phyloP scores from a whole-genome alignment of 768 basidiomycete species.

The Cystofilobasidium bisporidii region DNA sequence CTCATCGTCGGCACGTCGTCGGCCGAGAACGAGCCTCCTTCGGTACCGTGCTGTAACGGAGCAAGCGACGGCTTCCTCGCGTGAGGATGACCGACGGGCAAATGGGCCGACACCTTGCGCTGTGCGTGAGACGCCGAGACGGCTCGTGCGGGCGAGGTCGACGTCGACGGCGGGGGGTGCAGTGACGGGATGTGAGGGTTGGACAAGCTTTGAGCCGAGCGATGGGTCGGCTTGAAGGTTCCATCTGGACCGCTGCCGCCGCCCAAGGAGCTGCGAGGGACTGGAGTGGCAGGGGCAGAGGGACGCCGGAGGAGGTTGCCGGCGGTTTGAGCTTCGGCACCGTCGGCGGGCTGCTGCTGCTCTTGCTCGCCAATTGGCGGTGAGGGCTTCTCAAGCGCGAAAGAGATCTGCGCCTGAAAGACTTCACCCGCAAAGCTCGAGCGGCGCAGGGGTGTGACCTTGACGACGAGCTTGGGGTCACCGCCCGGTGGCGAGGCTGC shows the following conservation, averaged over 20 bases:
- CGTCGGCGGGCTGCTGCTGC: background rate
- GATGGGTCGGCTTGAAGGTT: conserved; percentile 13
- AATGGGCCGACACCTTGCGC: background rate
- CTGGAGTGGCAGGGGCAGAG: background rate
- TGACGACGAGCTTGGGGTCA: conserved; percentile 18
- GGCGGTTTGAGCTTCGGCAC: too few relatives aligned
- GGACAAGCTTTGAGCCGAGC: conserved; percentile 21
- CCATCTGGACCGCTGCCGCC: background rate
- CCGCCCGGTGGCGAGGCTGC: background rate
- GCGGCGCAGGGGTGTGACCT: conserved; percentile 17
- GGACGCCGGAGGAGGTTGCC: conserved; percentile 7
- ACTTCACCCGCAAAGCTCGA: conserved; percentile 22
- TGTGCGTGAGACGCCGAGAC: background rate
- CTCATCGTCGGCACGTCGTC: background rate
- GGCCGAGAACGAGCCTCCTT: background rate
- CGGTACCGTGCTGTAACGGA: background rate
- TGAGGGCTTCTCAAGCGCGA: background rate
- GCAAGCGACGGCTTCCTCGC: conserved; percentile 19
- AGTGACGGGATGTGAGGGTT: background rate
- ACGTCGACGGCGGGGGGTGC: background rate
- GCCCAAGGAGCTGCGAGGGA: background rate
- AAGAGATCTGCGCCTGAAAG: conserved; percentile 23
- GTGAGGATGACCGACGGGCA: conserved; percentile 22
- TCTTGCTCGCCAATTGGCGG: background rate
- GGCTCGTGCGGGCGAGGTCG: background rate